Percentiles rank a stretch among this genome's conserved stretches.
Conservation (phyloP, 2,329 filamentous ascomycete species). For the Fusarium robinianum region DNA sequence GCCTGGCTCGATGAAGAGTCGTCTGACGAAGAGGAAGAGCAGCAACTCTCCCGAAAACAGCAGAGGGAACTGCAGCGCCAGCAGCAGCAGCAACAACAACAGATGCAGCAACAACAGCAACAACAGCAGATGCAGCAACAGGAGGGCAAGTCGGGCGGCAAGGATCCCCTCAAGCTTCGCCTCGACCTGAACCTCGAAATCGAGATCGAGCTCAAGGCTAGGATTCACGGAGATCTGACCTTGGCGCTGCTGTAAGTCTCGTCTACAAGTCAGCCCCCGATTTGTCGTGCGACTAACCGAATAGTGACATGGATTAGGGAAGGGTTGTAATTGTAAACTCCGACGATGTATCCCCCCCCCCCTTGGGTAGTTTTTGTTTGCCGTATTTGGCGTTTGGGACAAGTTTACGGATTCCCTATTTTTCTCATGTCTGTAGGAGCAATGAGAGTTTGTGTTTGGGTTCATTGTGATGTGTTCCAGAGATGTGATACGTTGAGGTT, state of each 20-base stretch:
- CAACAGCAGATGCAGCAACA: constrained; percentile 22
- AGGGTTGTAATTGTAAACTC: constrained; percentile 16
- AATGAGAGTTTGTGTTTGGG: constrained; percentile 24
- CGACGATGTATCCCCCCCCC: no score
- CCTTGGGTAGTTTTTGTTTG: neutral
- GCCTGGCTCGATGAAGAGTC: constrained; percentile 33
- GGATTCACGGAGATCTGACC: constrained; percentile 83
- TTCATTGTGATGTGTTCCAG: neutral
- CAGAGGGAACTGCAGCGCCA: constrained; percentile 23
- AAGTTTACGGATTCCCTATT: no score
- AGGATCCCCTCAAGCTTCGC: constrained; percentile 62
- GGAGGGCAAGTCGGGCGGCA: constrained; percentile 23
- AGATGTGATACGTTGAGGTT: constrained; percentile 27
- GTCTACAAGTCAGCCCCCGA: neutral
- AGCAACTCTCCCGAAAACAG: constrained; percentile 22
- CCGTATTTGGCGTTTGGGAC: constrained; percentile 1
- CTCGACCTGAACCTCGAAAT: constrained; percentile 82
- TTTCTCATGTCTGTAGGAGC: constrained; percentile 5
- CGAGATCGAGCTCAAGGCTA: constrained; percentile 83
- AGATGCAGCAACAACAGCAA: constrained; percentile 28
- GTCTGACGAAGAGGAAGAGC: constrained; percentile 24
- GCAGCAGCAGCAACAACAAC: constrained; percentile 24
- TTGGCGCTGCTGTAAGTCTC: constrained; percentile 66
- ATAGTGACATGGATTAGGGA: constrained; percentile 38
- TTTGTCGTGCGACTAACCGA: constrained; percentile 23